A percentile compares a stretch with the other conserved stretches of the same genome.
These are phyloP conservation scores for Plasmodium malariae DNA, from an alignment of 169 alveolate species.

Conservation along the genomic window DNA sequence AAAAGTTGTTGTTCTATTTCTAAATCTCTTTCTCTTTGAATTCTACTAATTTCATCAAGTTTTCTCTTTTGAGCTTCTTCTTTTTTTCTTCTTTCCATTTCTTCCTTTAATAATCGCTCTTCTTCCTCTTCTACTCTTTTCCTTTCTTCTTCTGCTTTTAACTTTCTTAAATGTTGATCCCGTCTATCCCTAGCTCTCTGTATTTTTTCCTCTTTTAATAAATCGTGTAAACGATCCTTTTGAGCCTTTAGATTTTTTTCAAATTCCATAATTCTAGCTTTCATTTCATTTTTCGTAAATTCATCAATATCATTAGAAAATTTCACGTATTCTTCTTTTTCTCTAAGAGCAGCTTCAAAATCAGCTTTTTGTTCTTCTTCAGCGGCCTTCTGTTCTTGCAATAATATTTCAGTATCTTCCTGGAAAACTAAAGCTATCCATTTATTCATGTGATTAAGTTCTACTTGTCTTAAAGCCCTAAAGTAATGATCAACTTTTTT, in stretches of 20 bases:
- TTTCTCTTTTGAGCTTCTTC: conserved; percentile 80
- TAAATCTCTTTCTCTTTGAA: conserved; percentile 80
- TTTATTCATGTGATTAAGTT: conserved; percentile 81
- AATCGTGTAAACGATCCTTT: conserved; percentile 46
- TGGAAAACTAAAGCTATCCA: conserved; percentile 81
- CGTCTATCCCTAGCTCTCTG: conserved; percentile 87
- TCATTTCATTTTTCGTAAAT: conserved; percentile 77
- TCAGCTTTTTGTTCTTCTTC: conserved; percentile 83
- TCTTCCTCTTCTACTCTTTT: conserved; percentile 87
- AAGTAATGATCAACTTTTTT: conserved; percentile 90
- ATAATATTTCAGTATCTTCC: conserved; percentile 80
- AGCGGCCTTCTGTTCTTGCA: conserved; percentile 82
- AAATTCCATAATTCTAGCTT: conserved; percentile 78
- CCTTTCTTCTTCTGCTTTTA: conserved; percentile 85
- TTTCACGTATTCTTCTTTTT: conserved; percentile 80
- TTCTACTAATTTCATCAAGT: conserved; percentile 75
- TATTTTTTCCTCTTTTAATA: conserved; percentile 82
- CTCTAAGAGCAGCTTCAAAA: conserved; percentile 80
- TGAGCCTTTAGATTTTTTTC: conserved; percentile 77
- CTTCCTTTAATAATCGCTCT: conserved; percentile 82
- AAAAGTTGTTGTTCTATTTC: conserved; percentile 79
- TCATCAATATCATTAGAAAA: conserved; percentile 80
- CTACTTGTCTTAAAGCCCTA: conserved; percentile 89
- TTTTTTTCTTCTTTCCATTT: conserved; percentile 79
- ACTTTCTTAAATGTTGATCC: conserved; percentile 80